Percentiles rank a stretch among this genome's conserved stretches.
These are phyloP conservation scores for Stagonosporopsis cucurbitacearum DNA, from an alignment of 2,329 filamentous ascomycete species.

Conservation along the genomic window DNA sequence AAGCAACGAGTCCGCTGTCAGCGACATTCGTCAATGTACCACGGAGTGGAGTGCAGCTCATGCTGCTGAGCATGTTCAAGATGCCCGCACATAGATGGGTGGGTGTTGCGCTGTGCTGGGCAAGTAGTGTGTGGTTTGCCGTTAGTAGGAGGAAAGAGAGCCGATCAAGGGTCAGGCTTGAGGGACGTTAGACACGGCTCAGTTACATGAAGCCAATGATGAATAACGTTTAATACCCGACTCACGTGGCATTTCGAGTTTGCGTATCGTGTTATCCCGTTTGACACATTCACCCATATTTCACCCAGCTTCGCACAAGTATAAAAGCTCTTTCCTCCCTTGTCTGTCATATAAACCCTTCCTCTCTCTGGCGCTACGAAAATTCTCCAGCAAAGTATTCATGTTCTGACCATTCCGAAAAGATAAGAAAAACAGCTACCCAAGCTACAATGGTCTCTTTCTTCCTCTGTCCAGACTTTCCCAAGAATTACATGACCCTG, in stretches of 20 bases:
- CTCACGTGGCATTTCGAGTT: background rate
- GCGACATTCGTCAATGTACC: slow-evolving; percentile 59
- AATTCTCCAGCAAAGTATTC: background rate
- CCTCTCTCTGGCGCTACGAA: background rate
- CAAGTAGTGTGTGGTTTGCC: slow-evolving; percentile 58
- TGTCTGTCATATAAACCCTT: too few species aligned
- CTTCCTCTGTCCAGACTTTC: too few species aligned
- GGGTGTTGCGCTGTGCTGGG: slow-evolving; percentile 59
- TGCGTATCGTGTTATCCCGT: background rate
- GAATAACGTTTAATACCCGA: background rate
- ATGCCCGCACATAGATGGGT: slow-evolving; percentile 61
- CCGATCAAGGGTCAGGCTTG: slow-evolving; percentile 37
- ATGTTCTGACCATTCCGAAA: background rate
- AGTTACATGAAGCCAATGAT: background rate
- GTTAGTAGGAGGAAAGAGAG: slow-evolving; percentile 51
- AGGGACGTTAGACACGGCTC: slow-evolving; percentile 25
- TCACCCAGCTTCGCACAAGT: background rate
- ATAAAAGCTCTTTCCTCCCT: background rate
- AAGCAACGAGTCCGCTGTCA: slow-evolving; percentile 59
- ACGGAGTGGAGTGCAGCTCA: slow-evolving; percentile 56
- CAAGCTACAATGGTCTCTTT: too few species aligned
- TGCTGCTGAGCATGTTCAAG: slow-evolving; percentile 56
- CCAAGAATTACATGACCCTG: too few species aligned
- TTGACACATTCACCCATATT: background rate
- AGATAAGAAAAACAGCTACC: too few species aligned